Conservation (phyloP, 2,329 filamentous ascomycete genomes). For the Cryphonectria japonica region DNA sequence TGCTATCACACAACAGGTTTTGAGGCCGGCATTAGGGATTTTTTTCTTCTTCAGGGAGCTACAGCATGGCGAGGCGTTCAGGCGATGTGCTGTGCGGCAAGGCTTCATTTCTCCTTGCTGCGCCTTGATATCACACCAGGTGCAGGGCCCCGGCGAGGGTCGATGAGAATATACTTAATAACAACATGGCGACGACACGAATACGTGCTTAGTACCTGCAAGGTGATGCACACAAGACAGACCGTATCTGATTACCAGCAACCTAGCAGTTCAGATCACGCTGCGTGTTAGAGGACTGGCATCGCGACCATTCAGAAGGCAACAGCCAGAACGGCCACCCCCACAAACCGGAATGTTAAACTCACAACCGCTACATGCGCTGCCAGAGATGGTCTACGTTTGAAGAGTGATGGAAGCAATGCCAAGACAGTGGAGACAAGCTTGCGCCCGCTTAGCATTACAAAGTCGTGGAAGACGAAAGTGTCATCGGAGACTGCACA, state of each 20-base stretch:
- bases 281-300: not conserved
- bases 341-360: conserved; percentile 13
- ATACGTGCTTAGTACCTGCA: not conserved
- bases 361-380: not conserved
- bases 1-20: not conserved
- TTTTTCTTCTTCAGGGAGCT: too few species aligned
- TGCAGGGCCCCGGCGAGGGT: not conserved
- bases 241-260: not conserved
- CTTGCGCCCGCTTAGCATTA: conserved; percentile 49
- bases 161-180: not conserved
- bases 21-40: not conserved
- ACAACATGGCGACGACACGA: not conserved
- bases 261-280: not conserved
- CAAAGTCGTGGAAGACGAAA: conserved; percentile 47
- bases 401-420: conserved; percentile 55
- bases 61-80: conserved; percentile 12
- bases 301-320: not conserved
- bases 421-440: conserved; percentile 48
- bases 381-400: conserved; percentile 36
- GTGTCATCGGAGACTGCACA: conserved; percentile 50
- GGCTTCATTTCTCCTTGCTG: not conserved
- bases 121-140: not conserved
- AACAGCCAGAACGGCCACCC: not conserved
- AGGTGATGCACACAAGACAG: not conserved
- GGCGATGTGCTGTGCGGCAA: not conserved